Percentiles rank a stretch among this genome's conserved stretches.
Conservation (phyloP, 257 asterid species). For the Penstemon eatonii region DNA sequence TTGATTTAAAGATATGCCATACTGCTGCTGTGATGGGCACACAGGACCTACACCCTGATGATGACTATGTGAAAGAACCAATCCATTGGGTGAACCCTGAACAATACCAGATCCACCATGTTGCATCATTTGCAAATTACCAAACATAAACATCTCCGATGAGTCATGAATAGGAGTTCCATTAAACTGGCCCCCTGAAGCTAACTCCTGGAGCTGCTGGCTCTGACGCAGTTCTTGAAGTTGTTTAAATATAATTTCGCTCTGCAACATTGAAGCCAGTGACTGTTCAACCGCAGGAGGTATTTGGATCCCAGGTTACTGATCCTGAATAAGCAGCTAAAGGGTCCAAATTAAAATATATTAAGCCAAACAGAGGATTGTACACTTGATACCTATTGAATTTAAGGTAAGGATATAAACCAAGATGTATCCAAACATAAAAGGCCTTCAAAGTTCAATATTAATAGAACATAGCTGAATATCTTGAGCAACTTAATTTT, state of each 20-base stretch:
- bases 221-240: slow-evolving; percentile 70
- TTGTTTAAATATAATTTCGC: slow-evolving; percentile 67
- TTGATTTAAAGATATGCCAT: slow-evolving; percentile 39
- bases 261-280: slow-evolving; percentile 56
- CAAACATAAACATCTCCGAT: slow-evolving; percentile 44
- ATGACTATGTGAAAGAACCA: slow-evolving; percentile 48
- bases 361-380: slow-evolving; percentile 1
- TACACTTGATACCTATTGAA: not conserved
- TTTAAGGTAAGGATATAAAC: not conserved
- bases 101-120: slow-evolving; percentile 35
- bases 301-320: slow-evolving; percentile 25
- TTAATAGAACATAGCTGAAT: slow-evolving; percentile 5
- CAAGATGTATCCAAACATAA: slow-evolving; percentile 6
- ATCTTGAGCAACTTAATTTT: slow-evolving; percentile 14
- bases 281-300: slow-evolving; percentile 26
- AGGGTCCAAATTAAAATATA: slow-evolving; percentile 9
- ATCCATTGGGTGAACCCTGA: slow-evolving; percentile 52
- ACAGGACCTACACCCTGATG: slow-evolving; percentile 33
- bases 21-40: slow-evolving; percentile 47
- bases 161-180: slow-evolving; percentile 49
- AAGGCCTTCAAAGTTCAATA: slow-evolving; percentile 6
- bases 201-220: slow-evolving; percentile 57
- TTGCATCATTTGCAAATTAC: slow-evolving; percentile 47
- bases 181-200: slow-evolving; percentile 43
- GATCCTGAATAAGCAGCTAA: slow-evolving; percentile 25